These are phyloP conservation scores for Breynia disticha DNA, from an alignment of 441 rosid genomes.

Conservation along the genomic window DNA sequence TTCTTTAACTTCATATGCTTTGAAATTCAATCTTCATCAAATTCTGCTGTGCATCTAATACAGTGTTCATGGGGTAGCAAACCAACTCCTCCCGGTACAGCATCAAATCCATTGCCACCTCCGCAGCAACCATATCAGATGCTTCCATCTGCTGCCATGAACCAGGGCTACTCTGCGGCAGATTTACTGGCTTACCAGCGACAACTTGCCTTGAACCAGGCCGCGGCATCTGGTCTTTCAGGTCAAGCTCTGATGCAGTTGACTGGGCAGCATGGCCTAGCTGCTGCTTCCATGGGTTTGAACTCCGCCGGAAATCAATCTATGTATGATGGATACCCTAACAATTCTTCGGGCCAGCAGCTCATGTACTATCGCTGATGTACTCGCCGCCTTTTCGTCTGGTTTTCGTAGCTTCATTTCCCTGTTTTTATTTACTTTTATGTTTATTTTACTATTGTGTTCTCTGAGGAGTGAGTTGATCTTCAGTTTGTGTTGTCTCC, in stretches of 20 bases:
- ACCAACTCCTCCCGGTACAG: slow-evolving; percentile 74
- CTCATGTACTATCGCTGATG: slow-evolving; percentile 7
- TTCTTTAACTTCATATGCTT: not conserved
- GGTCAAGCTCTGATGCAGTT: slow-evolving; percentile 32
- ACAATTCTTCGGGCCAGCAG: slow-evolving; percentile 6
- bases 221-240: slow-evolving; percentile 29
- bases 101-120: slow-evolving; percentile 76
- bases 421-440: not conserved
- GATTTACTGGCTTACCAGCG: slow-evolving; percentile 67
- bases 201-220: slow-evolving; percentile 51
- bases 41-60: slow-evolving; percentile 3
- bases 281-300: slow-evolving; percentile 16
- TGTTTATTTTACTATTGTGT: not conserved
- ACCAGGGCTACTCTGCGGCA: slow-evolving; percentile 44
- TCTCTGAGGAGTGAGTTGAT: not conserved
- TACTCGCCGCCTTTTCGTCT: not conserved
- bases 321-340: slow-evolving; percentile 5
- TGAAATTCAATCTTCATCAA: not conserved
- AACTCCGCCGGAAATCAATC: slow-evolving; percentile 4
- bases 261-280: slow-evolving; percentile 30
- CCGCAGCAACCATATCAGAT: slow-evolving; percentile 34
- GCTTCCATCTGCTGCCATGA: slow-evolving; percentile 18
- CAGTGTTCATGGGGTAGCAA: slow-evolving; percentile 90
- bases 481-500: not conserved
- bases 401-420: not conserved